Conservation (phyloP, 306 rosid species). For the Fragaria nilgerrensis region DNA sequence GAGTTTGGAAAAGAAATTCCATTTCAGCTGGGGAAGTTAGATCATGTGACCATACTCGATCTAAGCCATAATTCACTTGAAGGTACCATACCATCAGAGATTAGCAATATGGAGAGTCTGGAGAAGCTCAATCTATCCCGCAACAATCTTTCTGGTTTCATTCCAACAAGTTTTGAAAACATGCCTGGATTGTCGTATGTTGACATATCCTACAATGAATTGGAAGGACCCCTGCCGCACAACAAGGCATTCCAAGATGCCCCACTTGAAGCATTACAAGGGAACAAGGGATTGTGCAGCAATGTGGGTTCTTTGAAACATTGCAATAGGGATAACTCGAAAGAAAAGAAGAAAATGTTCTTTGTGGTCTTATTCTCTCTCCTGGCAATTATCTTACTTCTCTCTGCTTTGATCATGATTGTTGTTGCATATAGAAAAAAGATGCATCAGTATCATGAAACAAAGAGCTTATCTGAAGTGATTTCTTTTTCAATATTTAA, state of each 20-base stretch:
- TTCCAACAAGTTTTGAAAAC: background rate
- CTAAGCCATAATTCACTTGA: background rate
- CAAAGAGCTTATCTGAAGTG: background rate
- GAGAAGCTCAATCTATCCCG: background rate
- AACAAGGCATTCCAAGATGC: background rate
- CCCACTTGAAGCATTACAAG: background rate
- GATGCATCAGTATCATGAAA: background rate
- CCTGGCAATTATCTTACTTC: background rate
- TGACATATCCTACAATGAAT: background rate
- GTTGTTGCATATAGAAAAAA: background rate
- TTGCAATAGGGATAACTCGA: background rate
- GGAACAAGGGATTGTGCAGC: conserved; percentile 2
- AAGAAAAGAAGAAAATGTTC: background rate
- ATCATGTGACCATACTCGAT: background rate
- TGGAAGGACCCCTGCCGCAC: conserved; percentile 7
- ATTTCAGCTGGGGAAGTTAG: background rate
- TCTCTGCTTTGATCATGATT: background rate
- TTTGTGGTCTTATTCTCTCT: background rate
- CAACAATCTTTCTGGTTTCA: background rate
- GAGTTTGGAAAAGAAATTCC: background rate
- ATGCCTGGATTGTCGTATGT: background rate
- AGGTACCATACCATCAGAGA: background rate
- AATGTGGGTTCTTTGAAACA: background rate
- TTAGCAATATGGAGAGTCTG: background rate
- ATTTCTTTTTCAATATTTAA: background rate